These are phyloP conservation scores for Boletus pseudopeckii DNA, from an alignment of 768 basidiomycete species.

Conservation along the genomic window DNA sequence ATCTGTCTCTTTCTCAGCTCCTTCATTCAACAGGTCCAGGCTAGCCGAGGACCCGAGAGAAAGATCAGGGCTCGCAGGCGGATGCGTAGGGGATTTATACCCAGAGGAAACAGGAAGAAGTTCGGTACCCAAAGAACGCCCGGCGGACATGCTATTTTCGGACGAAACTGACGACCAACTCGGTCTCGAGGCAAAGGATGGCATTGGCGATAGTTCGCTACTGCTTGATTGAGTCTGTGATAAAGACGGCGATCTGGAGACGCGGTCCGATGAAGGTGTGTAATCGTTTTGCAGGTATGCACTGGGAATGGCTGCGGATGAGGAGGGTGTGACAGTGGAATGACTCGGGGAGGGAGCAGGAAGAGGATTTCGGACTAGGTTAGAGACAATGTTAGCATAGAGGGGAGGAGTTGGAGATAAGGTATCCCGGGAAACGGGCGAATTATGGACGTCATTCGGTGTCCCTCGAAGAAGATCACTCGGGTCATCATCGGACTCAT, in stretches of 20 bases:
- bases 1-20: slow-evolving; percentile 14
- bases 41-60: slow-evolving; percentile 16
- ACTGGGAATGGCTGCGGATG: slow-evolving; percentile 1
- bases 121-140: slow-evolving; percentile 18
- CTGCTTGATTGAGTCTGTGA: slow-evolving; percentile 15
- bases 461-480: slow-evolving; percentile 2
- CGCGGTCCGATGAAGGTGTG: slow-evolving; percentile 8
- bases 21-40: slow-evolving; percentile 18
- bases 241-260: slow-evolving; percentile 10
- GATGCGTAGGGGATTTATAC: slow-evolving; percentile 16
- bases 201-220: slow-evolving; percentile 14
- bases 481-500: slow-evolving; percentile 4
- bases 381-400: slow-evolving; percentile 27
- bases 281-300: slow-evolving; percentile 15
- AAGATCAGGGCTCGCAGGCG: slow-evolving; percentile 23
- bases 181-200: slow-evolving; percentile 14
- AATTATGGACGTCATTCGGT: slow-evolving; percentile 4
- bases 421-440: slow-evolving; percentile 1
- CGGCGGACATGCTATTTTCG: slow-evolving; percentile 14
- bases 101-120: slow-evolving; percentile 6
- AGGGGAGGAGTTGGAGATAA: slow-evolving; percentile 17
- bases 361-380: slow-evolving; percentile 14
- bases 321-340: slow-evolving; percentile 7
- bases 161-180: slow-evolving; percentile 28
- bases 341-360: slow-evolving; percentile 7